Evolutionary conservation across 2,329 filamentous ascomycete species (phyloP), one percentile per base, ranked within the genome.

Genomic region (Alternaria atra): DNA sequence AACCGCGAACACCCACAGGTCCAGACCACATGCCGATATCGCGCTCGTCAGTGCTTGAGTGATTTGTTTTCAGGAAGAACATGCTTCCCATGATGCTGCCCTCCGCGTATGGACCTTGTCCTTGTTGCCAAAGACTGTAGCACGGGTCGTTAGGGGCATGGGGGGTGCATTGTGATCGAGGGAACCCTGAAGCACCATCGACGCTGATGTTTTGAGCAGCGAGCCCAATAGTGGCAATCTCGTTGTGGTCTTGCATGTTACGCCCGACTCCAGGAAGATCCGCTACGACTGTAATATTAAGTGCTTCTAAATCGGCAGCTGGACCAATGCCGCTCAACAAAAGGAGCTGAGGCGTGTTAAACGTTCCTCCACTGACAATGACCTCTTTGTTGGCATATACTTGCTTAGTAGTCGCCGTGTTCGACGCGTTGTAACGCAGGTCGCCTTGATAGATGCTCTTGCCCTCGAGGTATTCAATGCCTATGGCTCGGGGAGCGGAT

Each of bases 261-360:
- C 32, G 32, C 1, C 32, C 32, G 32, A 35, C 32, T 35, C 32
- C 32, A 13, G 32, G 32, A 6, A 35, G 32, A 13, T 35, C 32
- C 10, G n/a, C n/a, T n/a, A 88, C 61, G 0, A 85, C 77, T 2
- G 81, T 71, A 63, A 90, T 89, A 5, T 79, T 76, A 65, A 85
- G 82, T 42, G 79, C 76, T 20, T 81, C 61, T 5, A 90, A 82
- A 58, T 87, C 82, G 0, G 77, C 70, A 2, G 74, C 67, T 0
- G 87, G 86, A 0, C 89, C 88, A 30, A 90, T 83, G 5, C 89
- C 89, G 53, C 82, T 86, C 0, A 90, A 83, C 77, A 88, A 85
- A 5, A 91, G 84, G 4, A 91, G 73, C 73, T 90, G 88, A 3
- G 87, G 87, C 1, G 84, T 84, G 73, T 89, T 87, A 74, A 86